Base-by-base conservation (phyloP, 1,284 basidiomycete genomes). In the Cerioporus squamosus region DNA sequence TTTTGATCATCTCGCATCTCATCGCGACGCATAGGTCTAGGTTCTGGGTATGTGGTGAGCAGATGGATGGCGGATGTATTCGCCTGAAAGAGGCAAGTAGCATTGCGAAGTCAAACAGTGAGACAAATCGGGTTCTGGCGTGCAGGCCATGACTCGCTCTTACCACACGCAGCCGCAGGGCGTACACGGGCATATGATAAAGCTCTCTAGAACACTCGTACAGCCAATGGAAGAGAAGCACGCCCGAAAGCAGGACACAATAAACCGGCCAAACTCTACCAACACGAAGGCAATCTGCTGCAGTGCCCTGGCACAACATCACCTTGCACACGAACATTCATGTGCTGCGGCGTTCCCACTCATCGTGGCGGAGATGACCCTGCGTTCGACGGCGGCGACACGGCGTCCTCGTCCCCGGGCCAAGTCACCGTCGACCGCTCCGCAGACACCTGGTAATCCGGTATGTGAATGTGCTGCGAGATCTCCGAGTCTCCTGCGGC, bases 391-490 rank as follows among this genome's bases (percentile, higher is more conserved):
- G 53, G 53, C 51, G 61, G 53, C 57, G 50, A 45, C 33, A 22
- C 46, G 47, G 55, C 36, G 49, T 55, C 59, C 33, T 54, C 61
- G 58, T 53, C 60, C 26, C 57, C 68, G 58, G 72, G 64, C 78
- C 78, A 79, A 50, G 62, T 63, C 42, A 69, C 75, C 50, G 79
- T 81, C 53, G 76, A 82, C 50, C 80, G 79, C 70, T 81, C 79
- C 60, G 75, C 76, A 60, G 80, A 82, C 31, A 80, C 71, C 44
- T 76, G 75, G 66, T 77, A 79, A 44, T 74, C 68, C 36, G 53
- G 55, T 44, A 50, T 50, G 51, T 58, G 43, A 24, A 62, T 57
- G 38, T 63, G 64, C 65, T 63, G 62, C 63, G 49, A 42, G 40
- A 22, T 63, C 36, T 39, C 57, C n/a, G n/a, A n/a, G 29, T 60